Percentiles rank a stretch among this genome's conserved stretches.
These are phyloP conservation scores for Lachancea dasiensis DNA, from an alignment of 805 yeast genomes.

Conservation along the genomic window DNA sequence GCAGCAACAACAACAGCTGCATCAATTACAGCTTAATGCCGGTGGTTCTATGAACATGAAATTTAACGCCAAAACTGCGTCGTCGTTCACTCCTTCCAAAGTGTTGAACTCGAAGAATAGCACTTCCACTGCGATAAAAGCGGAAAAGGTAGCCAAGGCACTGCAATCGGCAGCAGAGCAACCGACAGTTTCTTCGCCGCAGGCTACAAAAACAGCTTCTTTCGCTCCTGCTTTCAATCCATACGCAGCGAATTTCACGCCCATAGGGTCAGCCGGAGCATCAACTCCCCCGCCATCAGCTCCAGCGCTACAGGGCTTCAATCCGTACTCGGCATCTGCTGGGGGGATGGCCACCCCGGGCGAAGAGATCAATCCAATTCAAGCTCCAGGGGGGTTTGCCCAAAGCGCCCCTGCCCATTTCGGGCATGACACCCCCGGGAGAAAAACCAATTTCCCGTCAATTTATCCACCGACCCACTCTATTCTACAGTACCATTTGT, in stretches of 20 bases:
- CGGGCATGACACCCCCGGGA: conserved; percentile 6
- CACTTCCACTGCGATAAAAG: conserved; percentile 7
- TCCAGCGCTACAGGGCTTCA: conserved; percentile 4
- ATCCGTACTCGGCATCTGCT: conserved; percentile 10
- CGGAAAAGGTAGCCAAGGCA: conserved; percentile 8
- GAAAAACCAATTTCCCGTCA: conserved; percentile 24
- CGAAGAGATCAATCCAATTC: conserved; percentile 5
- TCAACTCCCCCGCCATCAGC: conserved; percentile 10
- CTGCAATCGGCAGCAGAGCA: conserved; percentile 5
- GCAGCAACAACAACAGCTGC: conserved; percentile 1
- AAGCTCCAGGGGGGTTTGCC: conserved; percentile 2
- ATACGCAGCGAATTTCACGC: conserved; percentile 28
- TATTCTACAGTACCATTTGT: conserved; percentile 69
- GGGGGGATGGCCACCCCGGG: conserved; percentile 2
- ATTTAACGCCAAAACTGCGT: conserved; percentile 49
- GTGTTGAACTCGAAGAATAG: conserved; percentile 2
- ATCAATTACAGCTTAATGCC: too few relatives aligned
- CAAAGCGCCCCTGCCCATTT: conserved; percentile 7
- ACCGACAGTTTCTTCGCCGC: conserved; percentile 2
- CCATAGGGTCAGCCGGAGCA: conserved; percentile 19
- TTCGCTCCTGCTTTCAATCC: conserved; percentile 30
- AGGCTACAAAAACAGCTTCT: conserved; percentile 5
- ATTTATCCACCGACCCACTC: conserved; percentile 37
- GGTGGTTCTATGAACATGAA: conserved; percentile 28
- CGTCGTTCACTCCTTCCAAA: conserved; percentile 45